A percentile compares a stretch with the other conserved stretches of the same genome.
phyloP scores from a whole-genome alignment of 345 rosid genomes.

The Cardamine occulta region DNA sequence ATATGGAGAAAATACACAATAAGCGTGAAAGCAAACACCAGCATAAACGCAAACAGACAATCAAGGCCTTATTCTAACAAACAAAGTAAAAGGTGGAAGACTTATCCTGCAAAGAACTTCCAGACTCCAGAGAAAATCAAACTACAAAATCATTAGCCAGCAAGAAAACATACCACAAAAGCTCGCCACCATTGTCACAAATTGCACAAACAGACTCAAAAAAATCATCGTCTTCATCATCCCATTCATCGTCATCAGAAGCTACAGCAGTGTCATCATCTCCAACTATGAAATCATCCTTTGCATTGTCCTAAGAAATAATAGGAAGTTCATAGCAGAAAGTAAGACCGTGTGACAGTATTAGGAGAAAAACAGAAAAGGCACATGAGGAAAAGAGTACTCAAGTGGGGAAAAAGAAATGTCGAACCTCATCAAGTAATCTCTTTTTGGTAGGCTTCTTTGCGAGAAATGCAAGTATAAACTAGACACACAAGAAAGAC shows the following conservation, averaged over 20 bases:
- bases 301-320: slow-evolving; percentile 52
- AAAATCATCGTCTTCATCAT: slow-evolving; percentile 52
- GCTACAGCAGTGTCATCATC: slow-evolving; percentile 54
- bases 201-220: slow-evolving; percentile 83
- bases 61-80: not conserved
- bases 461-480: slow-evolving; percentile 60
- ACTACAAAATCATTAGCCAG: slow-evolving; percentile 32
- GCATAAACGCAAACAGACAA: slow-evolving; percentile 5
- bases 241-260: slow-evolving; percentile 49
- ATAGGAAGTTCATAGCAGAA: slow-evolving; percentile 13
- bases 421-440: slow-evolving; percentile 60
- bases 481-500: slow-evolving; percentile 52
- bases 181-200: slow-evolving; percentile 85
- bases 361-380: slow-evolving; percentile 1
- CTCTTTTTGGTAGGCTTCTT: slow-evolving; percentile 65
- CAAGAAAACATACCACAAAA: slow-evolving; percentile 63
- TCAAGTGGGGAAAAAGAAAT: slow-evolving; percentile 15
- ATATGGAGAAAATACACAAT: slow-evolving; percentile 2
- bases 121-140: slow-evolving; percentile 16
- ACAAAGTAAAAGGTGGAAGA: slow-evolving; percentile 23
- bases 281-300: slow-evolving; percentile 61
- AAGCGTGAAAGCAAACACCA: not conserved
- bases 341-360: slow-evolving; percentile 14
- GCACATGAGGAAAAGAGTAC: slow-evolving; percentile 26
- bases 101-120: slow-evolving; percentile 21